Evolutionary conservation across 2,329 filamentous ascomycete species (phyloP).

Genomic region (Periglandula ipomoeae): DNA sequence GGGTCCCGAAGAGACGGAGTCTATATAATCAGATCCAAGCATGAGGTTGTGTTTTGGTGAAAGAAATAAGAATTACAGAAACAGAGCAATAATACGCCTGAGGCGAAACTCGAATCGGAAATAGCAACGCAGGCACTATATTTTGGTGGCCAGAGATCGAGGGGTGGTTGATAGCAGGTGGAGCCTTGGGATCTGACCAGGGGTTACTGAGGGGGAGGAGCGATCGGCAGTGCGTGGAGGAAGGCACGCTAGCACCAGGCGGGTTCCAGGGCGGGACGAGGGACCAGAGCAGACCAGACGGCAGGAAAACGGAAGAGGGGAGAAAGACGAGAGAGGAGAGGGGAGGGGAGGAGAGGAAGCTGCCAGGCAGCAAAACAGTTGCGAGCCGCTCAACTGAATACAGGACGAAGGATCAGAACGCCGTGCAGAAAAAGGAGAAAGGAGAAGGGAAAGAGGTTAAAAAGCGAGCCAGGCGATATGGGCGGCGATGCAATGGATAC

Average conservation of each 20-base stretch:
- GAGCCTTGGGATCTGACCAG: not conserved
- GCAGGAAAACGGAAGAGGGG: not conserved
- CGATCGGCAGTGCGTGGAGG: not conserved
- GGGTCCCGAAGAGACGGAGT: not conserved
- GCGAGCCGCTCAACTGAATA: not conserved
- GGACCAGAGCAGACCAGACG: no score
- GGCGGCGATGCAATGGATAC: not conserved
- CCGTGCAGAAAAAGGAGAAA: not conserved
- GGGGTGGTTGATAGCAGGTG: not conserved
- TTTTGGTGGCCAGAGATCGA: not conserved
- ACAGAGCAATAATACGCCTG: not conserved
- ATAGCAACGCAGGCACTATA: not conserved
- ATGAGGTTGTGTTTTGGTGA: not conserved
- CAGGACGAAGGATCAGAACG: not conserved
- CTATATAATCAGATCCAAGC: not conserved
- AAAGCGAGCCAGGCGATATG: not conserved
- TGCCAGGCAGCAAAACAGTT: not conserved
- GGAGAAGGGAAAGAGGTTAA: not conserved
- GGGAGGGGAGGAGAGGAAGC: not conserved
- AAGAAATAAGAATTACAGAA: not conserved
- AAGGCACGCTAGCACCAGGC: not conserved
- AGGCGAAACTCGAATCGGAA: not conserved
- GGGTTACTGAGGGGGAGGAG: not conserved
- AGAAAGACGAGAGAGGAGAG: not conserved
- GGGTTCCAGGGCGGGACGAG: no score